Percentiles rank a stretch among this genome's conserved stretches.
Evolutionary conservation across 169 alveolate genomes (phyloP).

Genomic region (Plasmodium berghei): DNA sequence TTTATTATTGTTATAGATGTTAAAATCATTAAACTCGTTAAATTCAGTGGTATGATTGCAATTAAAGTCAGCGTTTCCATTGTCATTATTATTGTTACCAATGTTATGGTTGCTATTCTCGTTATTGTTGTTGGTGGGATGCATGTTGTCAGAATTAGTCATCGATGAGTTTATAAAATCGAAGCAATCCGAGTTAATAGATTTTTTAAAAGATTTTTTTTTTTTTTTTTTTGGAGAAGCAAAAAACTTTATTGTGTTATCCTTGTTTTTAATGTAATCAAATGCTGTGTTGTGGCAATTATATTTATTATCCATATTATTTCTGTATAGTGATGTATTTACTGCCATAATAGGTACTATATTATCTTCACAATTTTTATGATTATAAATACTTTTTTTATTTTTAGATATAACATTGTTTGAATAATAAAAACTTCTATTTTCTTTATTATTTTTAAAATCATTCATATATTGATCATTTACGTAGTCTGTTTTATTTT

Average conservation of each 20-base stretch:
- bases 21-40: background rate
- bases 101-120: background rate
- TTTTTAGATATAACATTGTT: conserved; percentile 39
- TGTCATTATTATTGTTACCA: background rate
- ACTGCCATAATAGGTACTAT: conserved; percentile 70
- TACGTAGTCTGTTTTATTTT: background rate
- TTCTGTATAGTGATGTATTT: conserved; percentile 68
- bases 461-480: conserved; percentile 37
- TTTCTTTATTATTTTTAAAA: conserved; percentile 10
- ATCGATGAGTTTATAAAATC: conserved; percentile 55
- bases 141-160: conserved; percentile 51
- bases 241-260: conserved; percentile 70
- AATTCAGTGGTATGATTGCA: background rate
- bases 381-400: conserved; percentile 48
- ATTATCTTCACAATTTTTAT: conserved; percentile 45
- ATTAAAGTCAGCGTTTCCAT: background rate
- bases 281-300: conserved; percentile 69
- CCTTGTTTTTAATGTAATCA: conserved; percentile 75
- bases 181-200: conserved; percentile 50
- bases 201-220: conserved; percentile 59
- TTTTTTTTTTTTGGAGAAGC: conserved; percentile 74
- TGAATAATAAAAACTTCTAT: conserved; percentile 34
- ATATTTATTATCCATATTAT: conserved; percentile 70
- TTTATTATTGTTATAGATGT: background rate
- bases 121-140: background rate